Evolutionary conservation across 78 protist genomes (phyloP), one percentile per base, ranked within the genome.

Genomic region (Anaeramoeba ignava): DNA sequence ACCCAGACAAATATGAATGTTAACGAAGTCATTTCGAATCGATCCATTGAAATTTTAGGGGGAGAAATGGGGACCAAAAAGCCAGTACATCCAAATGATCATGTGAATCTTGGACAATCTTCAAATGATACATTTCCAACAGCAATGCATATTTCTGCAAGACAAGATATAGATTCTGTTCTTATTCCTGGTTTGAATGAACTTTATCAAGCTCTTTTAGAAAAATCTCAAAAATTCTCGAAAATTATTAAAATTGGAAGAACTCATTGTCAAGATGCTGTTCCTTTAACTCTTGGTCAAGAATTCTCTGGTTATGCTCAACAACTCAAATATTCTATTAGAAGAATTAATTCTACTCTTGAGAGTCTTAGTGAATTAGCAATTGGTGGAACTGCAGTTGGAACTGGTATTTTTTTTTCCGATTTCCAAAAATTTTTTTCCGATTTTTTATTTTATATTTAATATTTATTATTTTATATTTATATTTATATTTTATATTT

Each of bases 331-430:
- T n/a, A 81, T 37, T 95, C 87, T 37, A 87, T 90, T 40, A 41
- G 0, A 27, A 83, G 94, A 17, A 82, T 95, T 17, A 78, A 88
- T n/a, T 68, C 68, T 2, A 83, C 92, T 0, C 40, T 95, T 0
- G 90, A 90, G 38, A 82, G 83, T 12, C 88, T 96, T 34, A 84
- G 78, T 78, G 84, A 90, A 81, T 84, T 96, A 1, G 95, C 97
- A 17, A 86, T 90, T 1, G 98, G 98, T 34, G 98, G 98, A 39
- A 96, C 98, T 0, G 98, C 98, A 0, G 98, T 96, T 1, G 98
- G 98, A 38, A 96, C 97, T 3, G 91, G 84, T 31, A 8, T 1
- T 33, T 36, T 33, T 12, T 3, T 3, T 36, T 78, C 23, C 0
- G 97, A 93, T n/a, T n/a, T n/a, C n/a, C n/a, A n/a, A n/a, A n/a